These are phyloP conservation scores for Phaeolepiota aurea DNA, from an alignment of 768 basidiomycete species.

Conservation along the genomic window DNA sequence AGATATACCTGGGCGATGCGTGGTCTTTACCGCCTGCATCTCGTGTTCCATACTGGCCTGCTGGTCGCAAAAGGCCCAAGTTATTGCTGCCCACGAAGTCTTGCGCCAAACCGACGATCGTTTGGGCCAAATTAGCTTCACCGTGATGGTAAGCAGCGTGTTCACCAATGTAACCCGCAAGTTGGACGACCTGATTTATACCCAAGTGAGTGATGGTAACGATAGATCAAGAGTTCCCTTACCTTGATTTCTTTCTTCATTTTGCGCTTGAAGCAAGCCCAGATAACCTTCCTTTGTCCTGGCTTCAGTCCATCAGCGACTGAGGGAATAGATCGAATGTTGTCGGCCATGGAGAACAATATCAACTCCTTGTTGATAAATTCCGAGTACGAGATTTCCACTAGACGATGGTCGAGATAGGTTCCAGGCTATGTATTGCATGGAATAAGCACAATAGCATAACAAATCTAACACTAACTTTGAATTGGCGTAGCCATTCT, in stretches of 20 bases:
- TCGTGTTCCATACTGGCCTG: constrained; percentile 95
- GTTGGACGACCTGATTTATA: constrained; percentile 91
- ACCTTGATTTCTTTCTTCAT: constrained; percentile 90
- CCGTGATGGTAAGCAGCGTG: constrained; percentile 97
- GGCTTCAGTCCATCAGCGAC: constrained; percentile 93
- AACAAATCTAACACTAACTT: constrained; percentile 30
- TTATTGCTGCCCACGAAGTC: constrained; percentile 95
- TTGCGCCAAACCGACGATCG: constrained; percentile 92
- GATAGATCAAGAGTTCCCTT: no score
- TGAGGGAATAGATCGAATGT: constrained; percentile 95
- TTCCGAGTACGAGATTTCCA: constrained; percentile 81
- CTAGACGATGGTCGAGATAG: constrained; percentile 80
- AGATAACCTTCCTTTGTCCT: constrained; percentile 94
- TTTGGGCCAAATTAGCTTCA: constrained; percentile 76
- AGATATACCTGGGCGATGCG: constrained; percentile 94
- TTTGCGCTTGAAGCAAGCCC: constrained; percentile 93
- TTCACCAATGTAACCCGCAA: constrained; percentile 92
- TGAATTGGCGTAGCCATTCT: constrained; percentile 94
- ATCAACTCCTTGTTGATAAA: constrained; percentile 99
- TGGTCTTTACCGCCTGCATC: constrained; percentile 92
- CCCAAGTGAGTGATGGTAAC: background rate
- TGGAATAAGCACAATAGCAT: constrained; percentile 3
- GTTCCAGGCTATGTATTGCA: constrained; percentile 77
- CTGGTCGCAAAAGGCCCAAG: constrained; percentile 77
- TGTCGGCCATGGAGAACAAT: constrained; percentile 98